These are phyloP conservation scores for Crithidia mellificae DNA, from an alignment of 208 protist species.

Conservation along the genomic window DNA sequence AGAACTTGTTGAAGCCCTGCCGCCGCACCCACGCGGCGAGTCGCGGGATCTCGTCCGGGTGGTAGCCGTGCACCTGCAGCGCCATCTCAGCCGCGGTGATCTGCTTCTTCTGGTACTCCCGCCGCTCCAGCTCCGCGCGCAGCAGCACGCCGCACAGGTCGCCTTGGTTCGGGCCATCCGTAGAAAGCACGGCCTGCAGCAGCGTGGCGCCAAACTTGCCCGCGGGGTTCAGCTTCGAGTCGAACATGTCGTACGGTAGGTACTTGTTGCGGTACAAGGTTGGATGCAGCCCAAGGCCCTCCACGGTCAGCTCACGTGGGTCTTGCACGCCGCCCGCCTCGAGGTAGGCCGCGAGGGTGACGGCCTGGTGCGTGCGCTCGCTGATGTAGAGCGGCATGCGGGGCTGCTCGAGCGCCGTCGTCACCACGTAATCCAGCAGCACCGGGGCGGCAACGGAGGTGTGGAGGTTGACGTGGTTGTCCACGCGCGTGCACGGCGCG, in stretches of 20 bases:
- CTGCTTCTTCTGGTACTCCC: slow-evolving; percentile 65
- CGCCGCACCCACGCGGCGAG: slow-evolving; percentile 79
- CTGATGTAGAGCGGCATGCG: slow-evolving; percentile 1
- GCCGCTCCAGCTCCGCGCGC: slow-evolving; percentile 71
- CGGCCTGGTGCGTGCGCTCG: not conserved
- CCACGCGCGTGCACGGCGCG: slow-evolving; percentile 90
- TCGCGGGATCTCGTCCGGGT: slow-evolving; percentile 61
- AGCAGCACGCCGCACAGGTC: slow-evolving; percentile 95
- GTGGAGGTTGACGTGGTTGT: slow-evolving; percentile 90
- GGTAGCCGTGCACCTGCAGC: slow-evolving; percentile 71
- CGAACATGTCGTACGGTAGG: slow-evolving; percentile 97
- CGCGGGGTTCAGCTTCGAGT: slow-evolving; percentile 94
- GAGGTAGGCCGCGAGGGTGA: slow-evolving; percentile 12
- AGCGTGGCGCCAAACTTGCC: slow-evolving; percentile 85
- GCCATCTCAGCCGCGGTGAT: slow-evolving; percentile 74
- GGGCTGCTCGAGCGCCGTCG: slow-evolving; percentile 4
- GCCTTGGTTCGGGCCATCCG: slow-evolving; percentile 92
- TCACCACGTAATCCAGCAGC: slow-evolving; percentile 87
- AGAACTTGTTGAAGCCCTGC: slow-evolving; percentile 86
- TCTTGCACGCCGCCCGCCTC: slow-evolving; percentile 24
- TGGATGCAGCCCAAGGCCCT: slow-evolving; percentile 93
- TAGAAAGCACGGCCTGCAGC: slow-evolving; percentile 97
- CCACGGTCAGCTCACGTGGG: slow-evolving; percentile 83
- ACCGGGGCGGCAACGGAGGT: slow-evolving; percentile 88
- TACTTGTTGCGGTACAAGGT: slow-evolving; percentile 27